These are phyloP conservation scores for Syzygium aqueum DNA, from an alignment of 345 rosid genomes.

Conservation along the genomic window DNA sequence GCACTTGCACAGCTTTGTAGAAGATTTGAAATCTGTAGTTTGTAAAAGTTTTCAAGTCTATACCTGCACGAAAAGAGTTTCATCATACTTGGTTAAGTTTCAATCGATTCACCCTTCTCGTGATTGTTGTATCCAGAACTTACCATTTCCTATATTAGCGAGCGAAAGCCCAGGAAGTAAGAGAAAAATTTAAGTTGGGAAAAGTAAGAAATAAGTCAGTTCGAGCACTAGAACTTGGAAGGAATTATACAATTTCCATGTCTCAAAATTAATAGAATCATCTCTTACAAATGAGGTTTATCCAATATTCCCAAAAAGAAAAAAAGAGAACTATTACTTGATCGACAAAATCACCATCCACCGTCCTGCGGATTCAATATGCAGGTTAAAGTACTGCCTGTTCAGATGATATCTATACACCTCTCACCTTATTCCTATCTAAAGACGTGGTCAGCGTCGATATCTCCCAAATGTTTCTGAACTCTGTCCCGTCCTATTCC, in stretches of 20 bases:
- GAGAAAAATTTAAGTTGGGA: background rate
- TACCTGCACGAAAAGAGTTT: background rate
- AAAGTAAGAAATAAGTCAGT: background rate
- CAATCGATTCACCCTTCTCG: background rate
- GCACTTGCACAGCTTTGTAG: background rate
- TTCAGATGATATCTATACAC: background rate
- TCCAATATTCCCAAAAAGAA: background rate
- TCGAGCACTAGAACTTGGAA: background rate
- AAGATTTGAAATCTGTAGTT: background rate
- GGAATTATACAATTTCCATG: background rate
- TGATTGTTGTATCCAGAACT: background rate
- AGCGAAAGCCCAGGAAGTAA: background rate
- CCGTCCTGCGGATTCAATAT: background rate
- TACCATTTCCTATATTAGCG: background rate
- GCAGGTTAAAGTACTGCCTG: background rate
- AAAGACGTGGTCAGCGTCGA: background rate
- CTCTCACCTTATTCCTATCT: background rate
- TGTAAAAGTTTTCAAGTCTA: too few relatives aligned
- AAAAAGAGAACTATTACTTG: background rate
- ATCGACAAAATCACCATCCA: background rate
- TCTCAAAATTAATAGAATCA: background rate
- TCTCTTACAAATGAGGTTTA: background rate
- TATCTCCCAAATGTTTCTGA: background rate
- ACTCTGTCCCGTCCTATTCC: background rate
- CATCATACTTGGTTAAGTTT: background rate